Base-by-base conservation (phyloP, 2,329 filamentous ascomycete genomes). In the Dactylonectria estremocensis region DNA sequence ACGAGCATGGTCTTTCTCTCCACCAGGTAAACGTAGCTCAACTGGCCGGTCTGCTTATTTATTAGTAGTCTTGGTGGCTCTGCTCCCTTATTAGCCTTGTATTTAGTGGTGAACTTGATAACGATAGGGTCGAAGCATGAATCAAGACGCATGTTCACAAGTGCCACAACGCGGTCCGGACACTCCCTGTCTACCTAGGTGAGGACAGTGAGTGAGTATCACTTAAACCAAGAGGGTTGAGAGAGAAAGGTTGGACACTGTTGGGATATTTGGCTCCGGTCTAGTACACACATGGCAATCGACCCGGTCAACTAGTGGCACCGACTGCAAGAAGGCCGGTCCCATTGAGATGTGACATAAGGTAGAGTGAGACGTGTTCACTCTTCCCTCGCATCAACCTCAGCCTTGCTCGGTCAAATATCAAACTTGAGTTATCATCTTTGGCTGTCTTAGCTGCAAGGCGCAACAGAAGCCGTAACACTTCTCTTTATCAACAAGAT, bases 1-100 rank as follows among this genome's bases (percentile, higher is more conserved):
- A 56, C 45, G 24, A 28, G 52, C 53, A 40, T 61, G 62, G 58
- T 31, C 28, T 59, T 43, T 13, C 28, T 46, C 40, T n/a, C 22
- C 24, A 28, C 24, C 7, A 28, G 7, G 24, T 20, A 14, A n/a
- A 6, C 9, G 28, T 58, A 37, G 28, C 43, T 49, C n/a, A 18
- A 33, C 28, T 53, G 46, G 61, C 13, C 45, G 13, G 31, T 24
- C 31, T 52, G 53, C 14, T 46, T 40, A 28, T 28, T 28, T 28
- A 28, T 28, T 28, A 28, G 24, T 28, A 28, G 24, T 28, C 24
- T 28, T 28, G 24, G 24, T 28, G 24, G 24, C 7, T 28, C 24
- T 5, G 24, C 24, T 5, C 24, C 24, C 24, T 28, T 28, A 28
- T 28, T 28, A 28, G 24, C 24, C 7, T 28, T 7, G 24, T 28